Evolutionary conservation across 352 stramenopile genomes (phyloP).

Genomic region (Globisporangium takayamanum): DNA sequence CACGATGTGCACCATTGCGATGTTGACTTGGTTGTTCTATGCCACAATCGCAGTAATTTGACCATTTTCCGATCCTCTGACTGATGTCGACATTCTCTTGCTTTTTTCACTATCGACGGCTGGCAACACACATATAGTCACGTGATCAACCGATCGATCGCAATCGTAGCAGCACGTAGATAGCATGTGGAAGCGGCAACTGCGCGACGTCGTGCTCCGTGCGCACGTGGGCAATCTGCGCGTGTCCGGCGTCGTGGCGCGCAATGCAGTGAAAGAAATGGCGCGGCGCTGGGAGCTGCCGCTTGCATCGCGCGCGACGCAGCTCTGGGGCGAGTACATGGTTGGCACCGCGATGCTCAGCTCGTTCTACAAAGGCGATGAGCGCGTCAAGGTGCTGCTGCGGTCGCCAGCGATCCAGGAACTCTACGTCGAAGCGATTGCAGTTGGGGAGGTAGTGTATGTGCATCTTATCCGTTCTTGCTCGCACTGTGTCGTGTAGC

Average conservation of each 20-base stretch:
- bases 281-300: conserved; percentile 52
- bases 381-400: conserved; percentile 74
- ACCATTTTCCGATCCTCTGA: too few species aligned
- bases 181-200: conserved; percentile 38
- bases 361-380: conserved; percentile 83
- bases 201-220: conserved; percentile 65
- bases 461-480: not conserved
- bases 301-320: conserved; percentile 32
- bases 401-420: conserved; percentile 61
- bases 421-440: conserved; percentile 73
- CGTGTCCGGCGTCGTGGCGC: conserved; percentile 67
- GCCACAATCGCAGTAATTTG: too few species aligned
- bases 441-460: conserved; percentile 49
- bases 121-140: not conserved
- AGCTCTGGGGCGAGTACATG: conserved; percentile 87
- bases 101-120: not conserved
- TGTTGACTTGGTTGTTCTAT: too few species aligned
- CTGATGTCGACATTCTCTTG: not conserved
- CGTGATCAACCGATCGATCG: too few species aligned
- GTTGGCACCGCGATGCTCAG: conserved; percentile 77
- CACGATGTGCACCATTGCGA: too few species aligned
- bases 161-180: conserved; percentile 5
- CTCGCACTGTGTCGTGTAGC: too few species aligned
- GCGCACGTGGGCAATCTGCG: conserved; percentile 79
- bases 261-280: conserved; percentile 45